Base-by-base conservation (phyloP, 208 protist genomes). In the Borovskyia barvae region DNA sequence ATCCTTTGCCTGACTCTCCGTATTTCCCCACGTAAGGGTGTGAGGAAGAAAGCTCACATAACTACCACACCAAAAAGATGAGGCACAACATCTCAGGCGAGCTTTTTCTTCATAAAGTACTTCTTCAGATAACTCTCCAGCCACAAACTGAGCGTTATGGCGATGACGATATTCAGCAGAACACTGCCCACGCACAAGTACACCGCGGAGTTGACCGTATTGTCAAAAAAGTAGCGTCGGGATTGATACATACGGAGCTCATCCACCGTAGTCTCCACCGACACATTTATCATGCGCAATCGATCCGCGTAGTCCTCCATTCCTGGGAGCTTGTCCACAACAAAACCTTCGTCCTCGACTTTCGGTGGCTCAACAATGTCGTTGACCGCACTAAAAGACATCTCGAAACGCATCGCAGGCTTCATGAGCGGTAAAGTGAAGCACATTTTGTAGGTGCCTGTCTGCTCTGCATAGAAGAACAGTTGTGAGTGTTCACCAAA, bases 371-470 rank as follows among this genome's bases (percentile, higher is more conserved):
- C 63, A 0, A 87, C 55, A 2, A 82, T 45, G 49, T 92, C 85
- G 32, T 82, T 84, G 28, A 70, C 69, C 0, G 79, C 70, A 32
- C 72, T 66, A 72, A 92, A 89, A 3, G 54, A 70, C 57, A 89
- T 75, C 29, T 88, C 82, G 51, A 89, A 76, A 17, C 69, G 56
- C 47, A 92, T 73, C 8, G 77, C 57, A 9, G 85, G 81, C 32
- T 85, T 75, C 39, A 53, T 76, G 43, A 78, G 47, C 6, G 76
- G 82, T 6, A 77, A 79, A 22, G 62, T 36, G 22, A 92, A 64
- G 58, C 85, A 92, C 46, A 92, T 37, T 29, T 73, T 79, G 55
- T 92, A 92, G 20, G 69, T 74, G 0, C 85, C 85, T 0, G 70
- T 85, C 55, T 80, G 59, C 59, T 66, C 64, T 33, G 81, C 82